Percentiles rank a stretch among this genome's conserved stretches.
Evolutionary conservation across 768 basidiomycete species (phyloP).

Genomic region (Mrakia gelida): DNA sequence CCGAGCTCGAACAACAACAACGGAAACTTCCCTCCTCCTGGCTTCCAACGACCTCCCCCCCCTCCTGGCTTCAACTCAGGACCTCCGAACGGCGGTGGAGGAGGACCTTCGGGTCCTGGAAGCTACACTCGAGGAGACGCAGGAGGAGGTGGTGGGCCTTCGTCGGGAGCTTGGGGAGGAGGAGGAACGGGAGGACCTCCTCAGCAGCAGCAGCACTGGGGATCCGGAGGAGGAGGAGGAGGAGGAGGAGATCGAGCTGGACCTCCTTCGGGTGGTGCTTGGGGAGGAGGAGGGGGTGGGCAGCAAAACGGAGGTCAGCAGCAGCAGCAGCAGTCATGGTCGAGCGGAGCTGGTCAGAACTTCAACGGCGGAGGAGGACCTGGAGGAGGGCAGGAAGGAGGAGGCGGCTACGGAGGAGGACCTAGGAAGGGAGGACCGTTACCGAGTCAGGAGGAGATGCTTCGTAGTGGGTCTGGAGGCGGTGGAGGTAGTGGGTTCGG

Average conservation of each 20-base stretch:
- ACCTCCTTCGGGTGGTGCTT: not conserved
- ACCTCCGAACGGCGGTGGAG: not conserved
- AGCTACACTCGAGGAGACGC: not conserved
- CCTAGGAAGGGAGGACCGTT: not conserved
- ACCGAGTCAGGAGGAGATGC: slow-evolving; percentile 10
- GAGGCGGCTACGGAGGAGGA: not conserved
- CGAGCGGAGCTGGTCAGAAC: slow-evolving; percentile 1
- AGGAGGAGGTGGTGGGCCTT: not conserved
- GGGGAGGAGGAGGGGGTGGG: not conserved
- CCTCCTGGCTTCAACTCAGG: not conserved
- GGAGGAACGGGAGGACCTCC: not conserved
- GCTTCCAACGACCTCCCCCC: slow-evolving; percentile 9
- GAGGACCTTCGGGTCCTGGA: not conserved
- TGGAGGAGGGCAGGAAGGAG: not conserved
- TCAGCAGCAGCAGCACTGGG: slow-evolving; percentile 19
- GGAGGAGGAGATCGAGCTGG: slow-evolving; percentile 11
- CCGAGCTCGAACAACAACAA: not conserved
- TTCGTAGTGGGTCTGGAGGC: not conserved
- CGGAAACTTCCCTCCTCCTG: slow-evolving; percentile 6
- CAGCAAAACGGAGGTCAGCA: not conserved
- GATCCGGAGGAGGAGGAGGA: slow-evolving; percentile 5
- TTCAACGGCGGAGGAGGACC: not conserved
- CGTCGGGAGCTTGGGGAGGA: slow-evolving; percentile 3
- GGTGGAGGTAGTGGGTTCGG: not conserved
- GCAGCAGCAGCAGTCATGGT: slow-evolving; percentile 8